phyloP scores from a whole-genome alignment of 176 grass and related monocot genomes.

The Cenchrus americanus region DNA sequence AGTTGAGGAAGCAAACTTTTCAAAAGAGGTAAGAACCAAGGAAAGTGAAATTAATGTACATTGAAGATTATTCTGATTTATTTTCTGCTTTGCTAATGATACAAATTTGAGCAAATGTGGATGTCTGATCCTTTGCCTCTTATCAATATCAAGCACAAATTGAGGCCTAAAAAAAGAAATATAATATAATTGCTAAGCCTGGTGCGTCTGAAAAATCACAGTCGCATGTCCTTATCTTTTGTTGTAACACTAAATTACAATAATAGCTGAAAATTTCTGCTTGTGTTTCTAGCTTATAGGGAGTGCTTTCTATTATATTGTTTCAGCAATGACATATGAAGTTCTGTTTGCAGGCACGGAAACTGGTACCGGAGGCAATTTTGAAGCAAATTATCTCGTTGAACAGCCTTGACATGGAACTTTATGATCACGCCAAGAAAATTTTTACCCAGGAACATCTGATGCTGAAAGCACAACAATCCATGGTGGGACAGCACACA shows the following conservation, averaged over 20 bases:
- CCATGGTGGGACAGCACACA: slow-evolving; percentile 34
- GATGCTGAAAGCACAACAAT: slow-evolving; percentile 45
- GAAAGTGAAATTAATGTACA: slow-evolving; percentile 10
- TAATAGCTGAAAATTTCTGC: neutral
- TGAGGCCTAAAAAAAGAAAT: neutral
- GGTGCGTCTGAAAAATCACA: neutral
- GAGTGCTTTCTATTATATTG: slow-evolving; percentile 7
- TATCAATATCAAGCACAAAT: neutral
- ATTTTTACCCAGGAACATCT: slow-evolving; percentile 82
- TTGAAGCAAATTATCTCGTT: slow-evolving; percentile 79
- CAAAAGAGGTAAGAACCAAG: slow-evolving; percentile 42
- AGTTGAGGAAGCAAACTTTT: slow-evolving; percentile 76
- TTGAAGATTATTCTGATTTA: slow-evolving; percentile 17
- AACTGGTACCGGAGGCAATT: slow-evolving; percentile 60
- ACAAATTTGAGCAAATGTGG: neutral
- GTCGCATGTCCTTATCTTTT: neutral
- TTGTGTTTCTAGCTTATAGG: neutral
- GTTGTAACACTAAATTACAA: neutral
- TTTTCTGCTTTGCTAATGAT: slow-evolving; percentile 29
- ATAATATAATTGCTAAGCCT: neutral
- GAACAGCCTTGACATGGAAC: slow-evolving; percentile 89
- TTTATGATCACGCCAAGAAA: slow-evolving; percentile 82
- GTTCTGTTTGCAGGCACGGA: slow-evolving; percentile 66
- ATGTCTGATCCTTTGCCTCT: neutral
- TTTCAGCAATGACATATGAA: slow-evolving; percentile 26